Base-by-base conservation (phyloP, 1,284 basidiomycete genomes). In the Malassezia pachydermatis region DNA sequence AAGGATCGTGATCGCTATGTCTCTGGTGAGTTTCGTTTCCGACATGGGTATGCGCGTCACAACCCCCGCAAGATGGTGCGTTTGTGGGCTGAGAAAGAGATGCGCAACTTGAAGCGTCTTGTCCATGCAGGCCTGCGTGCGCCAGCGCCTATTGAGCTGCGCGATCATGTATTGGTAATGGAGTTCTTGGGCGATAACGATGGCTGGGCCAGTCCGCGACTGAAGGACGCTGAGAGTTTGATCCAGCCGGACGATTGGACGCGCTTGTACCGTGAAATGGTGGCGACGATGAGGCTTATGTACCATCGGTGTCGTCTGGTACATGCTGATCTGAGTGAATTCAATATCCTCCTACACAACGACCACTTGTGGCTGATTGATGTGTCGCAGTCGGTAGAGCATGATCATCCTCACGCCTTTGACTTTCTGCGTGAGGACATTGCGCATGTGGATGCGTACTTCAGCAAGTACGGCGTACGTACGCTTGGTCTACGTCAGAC, bases 21-120 rank as follows among this genome's bases (percentile, higher is more conserved):
- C 27, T 80, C 82, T 0, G 79, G 79, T 40, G 94, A 98, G 71
- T 84, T 86, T 67, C 83, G 94, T 8, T 98, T 98, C 75, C 79
- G 88, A 30, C 80, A 84, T 55, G 92, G 92, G 6, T 98, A 98
- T 73, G 83, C 83, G 58, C 82, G 84, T 42, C 82, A 81, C 59
- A 99, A 98, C 69, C 92, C 94, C 8, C 81, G 94, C 32, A 99
- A 99, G 75, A 98, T 99, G 92, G 92, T 99, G 14, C 80, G 88
- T 10, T 75, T 98, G 6, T 99, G 94, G 94, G 94, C 94, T 0
- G 94, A 98, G 73, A 99, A 99, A 75, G 94, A 99, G 73, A 84
- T 95, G 81, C 80, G 94, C 16, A 99, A 99, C 67, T 75, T 99
- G 55, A 84, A 85, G 66, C 79, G 94, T 9, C 76, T 99, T 38